These are phyloP conservation scores for Setaria italica DNA, from an alignment of 202 grass and related monocot genomes.

Conservation along the genomic window DNA sequence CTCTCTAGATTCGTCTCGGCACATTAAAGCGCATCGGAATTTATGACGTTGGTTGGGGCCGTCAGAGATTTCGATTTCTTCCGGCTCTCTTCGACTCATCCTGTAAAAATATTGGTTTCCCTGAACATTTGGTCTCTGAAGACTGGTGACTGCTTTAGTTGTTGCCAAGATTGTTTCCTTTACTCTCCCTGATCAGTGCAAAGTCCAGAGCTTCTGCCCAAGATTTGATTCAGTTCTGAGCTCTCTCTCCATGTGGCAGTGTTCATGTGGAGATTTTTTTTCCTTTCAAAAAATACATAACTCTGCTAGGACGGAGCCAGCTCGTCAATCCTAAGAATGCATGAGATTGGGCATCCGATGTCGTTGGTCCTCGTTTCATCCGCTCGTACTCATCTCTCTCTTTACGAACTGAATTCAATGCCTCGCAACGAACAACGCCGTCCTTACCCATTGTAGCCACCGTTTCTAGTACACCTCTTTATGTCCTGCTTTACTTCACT, in stretches of 20 bases:
- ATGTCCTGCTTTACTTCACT: slow-evolving; percentile 20
- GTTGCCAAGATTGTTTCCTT: neutral
- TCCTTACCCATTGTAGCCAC: slow-evolving; percentile 41
- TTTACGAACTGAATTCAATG: slow-evolving; percentile 31
- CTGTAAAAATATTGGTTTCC: neutral
- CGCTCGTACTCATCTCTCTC: slow-evolving; percentile 14
- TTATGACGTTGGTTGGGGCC: neutral
- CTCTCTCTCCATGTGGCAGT: neutral
- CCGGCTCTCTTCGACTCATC: neutral
- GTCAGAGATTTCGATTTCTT: neutral
- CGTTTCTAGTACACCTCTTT: slow-evolving; percentile 32
- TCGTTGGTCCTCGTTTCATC: slow-evolving; percentile 14
- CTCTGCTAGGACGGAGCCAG: neutral
- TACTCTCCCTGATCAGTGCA: neutral
- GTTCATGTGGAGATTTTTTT: neutral
- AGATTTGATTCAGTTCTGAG: slow-evolving; percentile 31
- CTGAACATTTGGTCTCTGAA: neutral
- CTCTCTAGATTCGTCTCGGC: slow-evolving; percentile 18
- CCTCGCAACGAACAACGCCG: slow-evolving; percentile 37
- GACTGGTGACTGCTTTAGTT: neutral
- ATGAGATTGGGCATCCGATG: slow-evolving; percentile 12
- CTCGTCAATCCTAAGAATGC: neutral
- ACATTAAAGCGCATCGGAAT: neutral
- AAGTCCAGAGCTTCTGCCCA: slow-evolving; percentile 10
- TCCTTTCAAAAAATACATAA: neutral